phyloP scores from a whole-genome alignment of 1,139 yeast species.

The Taphrina populina region DNA sequence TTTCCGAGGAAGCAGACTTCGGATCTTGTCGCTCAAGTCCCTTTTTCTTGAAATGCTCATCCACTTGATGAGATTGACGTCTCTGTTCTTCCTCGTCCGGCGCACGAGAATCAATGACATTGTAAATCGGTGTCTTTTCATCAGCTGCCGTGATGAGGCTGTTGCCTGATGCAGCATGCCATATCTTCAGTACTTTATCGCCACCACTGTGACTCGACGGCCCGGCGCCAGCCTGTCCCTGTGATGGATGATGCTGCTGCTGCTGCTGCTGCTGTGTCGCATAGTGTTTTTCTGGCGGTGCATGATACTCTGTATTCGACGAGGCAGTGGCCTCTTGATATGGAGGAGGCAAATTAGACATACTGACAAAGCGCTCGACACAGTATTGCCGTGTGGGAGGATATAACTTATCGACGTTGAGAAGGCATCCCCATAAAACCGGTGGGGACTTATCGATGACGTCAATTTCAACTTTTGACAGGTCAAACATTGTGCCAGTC shows the following conservation, averaged over 20 bases:
- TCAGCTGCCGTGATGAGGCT: constrained; percentile 23
- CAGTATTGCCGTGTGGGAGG: too few species aligned
- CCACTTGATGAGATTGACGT: constrained; percentile 2
- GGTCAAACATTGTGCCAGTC: too few species aligned
- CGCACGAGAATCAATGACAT: constrained; percentile 22
- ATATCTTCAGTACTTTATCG: constrained; percentile 6
- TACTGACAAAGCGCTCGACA: too few species aligned
- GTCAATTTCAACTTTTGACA: too few species aligned
- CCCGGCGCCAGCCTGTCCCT: background rate
- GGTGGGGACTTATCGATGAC: too few species aligned
- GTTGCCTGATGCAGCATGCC: constrained; percentile 26
- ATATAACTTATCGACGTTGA: too few species aligned
- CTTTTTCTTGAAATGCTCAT: background rate
- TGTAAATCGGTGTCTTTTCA: constrained; percentile 22
- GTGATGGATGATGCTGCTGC: background rate
- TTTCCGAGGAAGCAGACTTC: background rate
- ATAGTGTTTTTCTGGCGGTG: background rate
- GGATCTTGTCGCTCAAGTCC: constrained; percentile 17
- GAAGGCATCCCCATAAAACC: too few species aligned
- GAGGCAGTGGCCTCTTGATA: too few species aligned
- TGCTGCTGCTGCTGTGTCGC: constrained; percentile 4
- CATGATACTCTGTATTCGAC: background rate
- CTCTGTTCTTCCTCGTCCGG: constrained; percentile 20
- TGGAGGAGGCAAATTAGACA: too few species aligned
- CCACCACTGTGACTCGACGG: background rate